phyloP scores from a whole-genome alignment of 31 red algal genomes.

The Odonthalia washingtoniensis region DNA sequence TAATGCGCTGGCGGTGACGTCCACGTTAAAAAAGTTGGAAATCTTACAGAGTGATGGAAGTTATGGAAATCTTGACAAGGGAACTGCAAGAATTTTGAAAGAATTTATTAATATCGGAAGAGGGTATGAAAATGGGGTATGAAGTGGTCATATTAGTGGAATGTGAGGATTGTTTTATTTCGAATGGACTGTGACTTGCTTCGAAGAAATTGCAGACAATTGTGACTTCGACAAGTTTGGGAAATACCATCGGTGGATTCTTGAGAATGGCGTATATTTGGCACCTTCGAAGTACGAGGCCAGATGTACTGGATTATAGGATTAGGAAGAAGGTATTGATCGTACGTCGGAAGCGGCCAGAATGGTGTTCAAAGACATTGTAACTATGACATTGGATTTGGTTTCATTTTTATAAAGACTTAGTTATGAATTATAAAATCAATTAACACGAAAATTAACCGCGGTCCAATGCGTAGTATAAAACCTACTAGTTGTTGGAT shows the following conservation, averaged over 20 bases:
- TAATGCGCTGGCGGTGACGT: slow-evolving; percentile 99
- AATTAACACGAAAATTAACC: no score
- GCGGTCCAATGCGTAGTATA: no score
- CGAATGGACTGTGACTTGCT: slow-evolving; percentile 94
- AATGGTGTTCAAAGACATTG: slow-evolving; percentile 84
- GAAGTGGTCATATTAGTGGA: slow-evolving; percentile 88
- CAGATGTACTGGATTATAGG: slow-evolving; percentile 92
- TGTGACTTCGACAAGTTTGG: slow-evolving; percentile 97
- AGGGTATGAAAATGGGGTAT: slow-evolving; percentile 91
- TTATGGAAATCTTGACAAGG: slow-evolving; percentile 96
- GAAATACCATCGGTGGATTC: slow-evolving; percentile 73
- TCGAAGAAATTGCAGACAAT: slow-evolving; percentile 92
- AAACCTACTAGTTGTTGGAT: no score
- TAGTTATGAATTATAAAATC: no score
- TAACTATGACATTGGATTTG: no score
- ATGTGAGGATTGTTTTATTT: slow-evolving; percentile 99
- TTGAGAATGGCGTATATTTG: slow-evolving; percentile 97
- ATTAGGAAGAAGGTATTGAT: slow-evolving; percentile 98
- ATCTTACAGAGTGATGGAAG: slow-evolving; percentile 89
- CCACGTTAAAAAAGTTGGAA: slow-evolving; percentile 97
- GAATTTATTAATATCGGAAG: slow-evolving; percentile 82
- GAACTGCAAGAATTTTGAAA: slow-evolving; percentile 73
- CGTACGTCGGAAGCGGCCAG: slow-evolving; percentile 85
- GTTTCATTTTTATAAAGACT: no score
- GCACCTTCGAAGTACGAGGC: slow-evolving; percentile 98